A percentile compares a stretch with the other conserved stretches of the same genome.
Evolutionary conservation across 2,329 filamentous ascomycete genomes (phyloP).

Genomic region (Colletotrichum sp.): DNA sequence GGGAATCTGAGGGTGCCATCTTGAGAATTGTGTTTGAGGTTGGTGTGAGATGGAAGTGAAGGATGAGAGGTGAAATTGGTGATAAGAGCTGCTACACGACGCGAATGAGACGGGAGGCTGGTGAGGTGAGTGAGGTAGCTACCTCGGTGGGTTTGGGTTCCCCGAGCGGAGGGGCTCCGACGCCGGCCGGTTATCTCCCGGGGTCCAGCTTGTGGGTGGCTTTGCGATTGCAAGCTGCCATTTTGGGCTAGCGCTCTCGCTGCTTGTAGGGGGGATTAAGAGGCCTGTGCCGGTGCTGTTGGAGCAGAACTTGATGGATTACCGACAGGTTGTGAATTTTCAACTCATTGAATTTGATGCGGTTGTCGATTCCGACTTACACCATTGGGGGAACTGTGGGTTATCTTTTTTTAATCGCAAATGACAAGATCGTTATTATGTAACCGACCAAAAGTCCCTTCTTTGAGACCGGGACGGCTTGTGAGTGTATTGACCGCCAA

Average conservation of each 20-base stretch:
- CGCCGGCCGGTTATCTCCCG: slow-evolving; percentile 17
- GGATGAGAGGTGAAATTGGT: neutral
- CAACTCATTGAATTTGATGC: accelerated
- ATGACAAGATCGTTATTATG: too few species aligned
- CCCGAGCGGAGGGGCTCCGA: slow-evolving; percentile 16
- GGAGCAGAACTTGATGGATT: neutral
- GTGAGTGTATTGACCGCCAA: too few species aligned
- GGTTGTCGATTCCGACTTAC: neutral
- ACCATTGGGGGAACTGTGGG: too few species aligned
- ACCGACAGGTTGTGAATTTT: neutral
- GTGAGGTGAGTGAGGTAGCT: neutral
- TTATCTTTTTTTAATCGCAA: too few species aligned
- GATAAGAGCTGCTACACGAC: neutral
- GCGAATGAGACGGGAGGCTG: neutral
- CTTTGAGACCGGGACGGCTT: too few species aligned
- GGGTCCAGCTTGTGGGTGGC: neutral
- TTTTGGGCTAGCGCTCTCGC: neutral
- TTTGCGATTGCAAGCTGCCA: neutral
- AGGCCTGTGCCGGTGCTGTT: neutral
- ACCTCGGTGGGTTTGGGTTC: neutral
- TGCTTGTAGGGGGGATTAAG: neutral
- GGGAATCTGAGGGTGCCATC: neutral
- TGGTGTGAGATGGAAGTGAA: neutral
- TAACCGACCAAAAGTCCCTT: too few species aligned
- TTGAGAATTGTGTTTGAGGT: neutral